Conservation (phyloP, 176 grass and related monocot species). For the Raddia distichophylla region DNA sequence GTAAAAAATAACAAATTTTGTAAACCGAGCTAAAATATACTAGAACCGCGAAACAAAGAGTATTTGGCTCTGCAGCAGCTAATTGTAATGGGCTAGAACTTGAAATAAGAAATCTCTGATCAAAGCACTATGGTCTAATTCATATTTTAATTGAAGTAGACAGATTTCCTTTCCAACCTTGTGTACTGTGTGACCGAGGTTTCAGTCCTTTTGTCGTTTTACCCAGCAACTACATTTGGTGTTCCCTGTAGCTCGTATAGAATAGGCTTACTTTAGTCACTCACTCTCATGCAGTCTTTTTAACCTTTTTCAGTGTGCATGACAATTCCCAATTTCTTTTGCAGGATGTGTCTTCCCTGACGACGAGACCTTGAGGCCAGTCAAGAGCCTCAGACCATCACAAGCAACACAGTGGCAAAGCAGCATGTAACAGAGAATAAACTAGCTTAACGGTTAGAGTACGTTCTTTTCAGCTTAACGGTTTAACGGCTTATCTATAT, state of each 20-base stretch:
- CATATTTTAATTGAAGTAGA: conserved; percentile 11
- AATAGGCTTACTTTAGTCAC: background rate
- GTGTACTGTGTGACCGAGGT: conserved; percentile 3
- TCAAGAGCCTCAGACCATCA: background rate
- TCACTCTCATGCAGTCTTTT: background rate
- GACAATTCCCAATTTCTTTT: background rate
- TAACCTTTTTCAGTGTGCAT: background rate
- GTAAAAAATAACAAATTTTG: too few species aligned
- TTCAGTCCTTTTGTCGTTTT: background rate
- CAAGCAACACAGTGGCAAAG: conserved; percentile 8
- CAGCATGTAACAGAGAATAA: background rate
- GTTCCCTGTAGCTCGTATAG: background rate
- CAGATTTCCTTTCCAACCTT: background rate
- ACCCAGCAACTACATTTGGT: background rate
- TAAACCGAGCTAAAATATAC: too few species aligned
- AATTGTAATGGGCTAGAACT: conserved; percentile 18
- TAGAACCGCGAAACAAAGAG: too few species aligned
- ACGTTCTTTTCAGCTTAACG: too few species aligned
- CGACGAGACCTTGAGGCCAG: background rate
- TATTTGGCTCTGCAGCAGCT: background rate
- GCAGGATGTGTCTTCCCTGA: background rate
- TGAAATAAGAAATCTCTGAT: conserved; percentile 12
- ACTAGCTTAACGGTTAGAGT: too few species aligned
- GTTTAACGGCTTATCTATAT: too few species aligned
- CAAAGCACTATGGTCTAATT: background rate